Evolutionary conservation across 2,329 filamentous ascomycete species (phyloP).

Genomic region (Penicillium sumatraense): DNA sequence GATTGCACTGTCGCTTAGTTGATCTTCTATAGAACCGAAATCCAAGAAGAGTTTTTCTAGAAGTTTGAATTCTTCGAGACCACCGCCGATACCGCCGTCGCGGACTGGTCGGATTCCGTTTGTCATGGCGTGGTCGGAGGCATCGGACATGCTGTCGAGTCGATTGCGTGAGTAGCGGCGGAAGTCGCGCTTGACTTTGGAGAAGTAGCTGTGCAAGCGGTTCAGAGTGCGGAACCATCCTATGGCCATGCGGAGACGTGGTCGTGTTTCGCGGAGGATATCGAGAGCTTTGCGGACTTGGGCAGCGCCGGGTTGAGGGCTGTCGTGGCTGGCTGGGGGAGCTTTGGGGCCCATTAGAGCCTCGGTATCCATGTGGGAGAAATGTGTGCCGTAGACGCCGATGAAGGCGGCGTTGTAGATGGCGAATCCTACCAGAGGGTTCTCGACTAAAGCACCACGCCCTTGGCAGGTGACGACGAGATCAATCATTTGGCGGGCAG

Average conservation of each 20-base stretch:
- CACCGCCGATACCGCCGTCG: constrained; percentile 38
- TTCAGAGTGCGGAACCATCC: constrained; percentile 52
- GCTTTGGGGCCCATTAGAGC: constrained; percentile 48
- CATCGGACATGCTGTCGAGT: constrained; percentile 34
- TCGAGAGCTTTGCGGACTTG: constrained; percentile 44
- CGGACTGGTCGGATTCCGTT: constrained; percentile 38
- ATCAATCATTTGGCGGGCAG: constrained; percentile 59
- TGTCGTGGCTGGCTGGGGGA: constrained; percentile 28
- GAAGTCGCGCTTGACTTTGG: constrained; percentile 44
- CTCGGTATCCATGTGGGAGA: constrained; percentile 60
- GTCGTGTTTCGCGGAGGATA: constrained; percentile 47
- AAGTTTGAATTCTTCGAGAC: constrained; percentile 45
- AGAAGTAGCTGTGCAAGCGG: constrained; percentile 47
- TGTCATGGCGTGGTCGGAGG: constrained; percentile 28
- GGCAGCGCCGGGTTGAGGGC: constrained; percentile 34
- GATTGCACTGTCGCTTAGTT: constrained; percentile 35
- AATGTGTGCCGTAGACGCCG: constrained; percentile 58
- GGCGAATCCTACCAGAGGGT: constrained; percentile 60
- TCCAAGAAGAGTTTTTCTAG: constrained; percentile 48
- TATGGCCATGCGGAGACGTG: constrained; percentile 44
- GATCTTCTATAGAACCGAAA: constrained; percentile 46
- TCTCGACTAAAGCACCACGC: constrained; percentile 57
- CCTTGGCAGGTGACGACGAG: constrained; percentile 57
- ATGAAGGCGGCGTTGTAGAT: constrained; percentile 59
- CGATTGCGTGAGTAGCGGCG: constrained; percentile 39